A percentile compares a stretch with the other conserved stretches of the same genome.
Conservation (phyloP, 768 basidiomycete species). For the Tephrocybe rancida region DNA sequence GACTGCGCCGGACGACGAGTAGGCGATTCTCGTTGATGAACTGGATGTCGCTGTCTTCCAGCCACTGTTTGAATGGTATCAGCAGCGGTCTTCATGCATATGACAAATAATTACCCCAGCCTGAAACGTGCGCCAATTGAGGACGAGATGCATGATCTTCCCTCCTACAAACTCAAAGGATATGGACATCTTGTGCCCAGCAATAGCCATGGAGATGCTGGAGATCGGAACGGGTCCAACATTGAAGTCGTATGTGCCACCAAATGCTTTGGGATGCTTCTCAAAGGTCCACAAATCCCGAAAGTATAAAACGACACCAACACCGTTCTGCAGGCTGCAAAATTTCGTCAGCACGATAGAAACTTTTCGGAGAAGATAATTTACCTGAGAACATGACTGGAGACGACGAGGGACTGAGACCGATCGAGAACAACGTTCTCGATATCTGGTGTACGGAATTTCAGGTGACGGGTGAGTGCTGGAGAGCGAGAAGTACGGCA, state of each 20-base stretch:
- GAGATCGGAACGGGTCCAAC: conserved; percentile 37
- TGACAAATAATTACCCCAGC: conserved; percentile 37
- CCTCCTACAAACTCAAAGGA: conserved; percentile 44
- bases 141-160: conserved; percentile 44
- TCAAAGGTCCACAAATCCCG: conserved; percentile 58
- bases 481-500: conserved; percentile 45
- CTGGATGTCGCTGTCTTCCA: conserved; percentile 48
- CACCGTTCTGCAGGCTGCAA: conserved; percentile 40
- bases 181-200: conserved; percentile 45
- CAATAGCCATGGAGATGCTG: conserved; percentile 38
- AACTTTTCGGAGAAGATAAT: conserved; percentile 1
- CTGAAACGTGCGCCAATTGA: conserved; percentile 52
- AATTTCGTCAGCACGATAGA: conserved; percentile 2
- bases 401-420: conserved; percentile 45
- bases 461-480: conserved; percentile 45
- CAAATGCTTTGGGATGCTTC: conserved; percentile 49
- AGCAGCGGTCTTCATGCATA: neutral
- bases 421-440: conserved; percentile 49
- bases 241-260: conserved; percentile 42
- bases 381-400: conserved; percentile 43
- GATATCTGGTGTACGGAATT: conserved; percentile 43
- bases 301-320: conserved; percentile 51
- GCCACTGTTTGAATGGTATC: conserved; percentile 37
- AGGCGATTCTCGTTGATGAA: conserved; percentile 48
- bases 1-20: conserved; percentile 41